These are phyloP conservation scores for Amanita pallidorosea DNA, from an alignment of 768 basidiomycete species.

Conservation along the genomic window DNA sequence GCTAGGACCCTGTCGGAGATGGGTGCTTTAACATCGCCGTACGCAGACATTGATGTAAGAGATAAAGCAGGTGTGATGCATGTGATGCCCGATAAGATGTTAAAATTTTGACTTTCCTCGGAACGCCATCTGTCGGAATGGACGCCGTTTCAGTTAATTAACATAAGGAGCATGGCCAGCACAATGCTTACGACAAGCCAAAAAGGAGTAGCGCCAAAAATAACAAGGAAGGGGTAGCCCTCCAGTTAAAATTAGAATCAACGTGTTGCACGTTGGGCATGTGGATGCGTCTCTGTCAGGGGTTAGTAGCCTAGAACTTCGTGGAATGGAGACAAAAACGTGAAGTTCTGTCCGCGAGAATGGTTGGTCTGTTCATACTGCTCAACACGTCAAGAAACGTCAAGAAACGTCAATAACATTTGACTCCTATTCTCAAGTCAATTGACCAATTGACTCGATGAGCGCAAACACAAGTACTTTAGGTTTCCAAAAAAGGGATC, in stretches of 20 bases:
- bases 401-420: not conserved
- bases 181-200: not conserved
- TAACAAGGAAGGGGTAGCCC: not conserved
- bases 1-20: slow-evolving; percentile 22
- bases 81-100: not conserved
- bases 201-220: not conserved
- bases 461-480: not conserved
- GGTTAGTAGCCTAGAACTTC: not conserved
- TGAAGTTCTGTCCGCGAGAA: too few relatives aligned
- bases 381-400: not conserved
- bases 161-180: not conserved
- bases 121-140: too few relatives aligned
- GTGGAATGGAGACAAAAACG: not conserved
- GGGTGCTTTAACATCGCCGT: slow-evolving; percentile 45
- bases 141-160: not conserved
- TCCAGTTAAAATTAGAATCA: not conserved
- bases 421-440: too few relatives aligned
- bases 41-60: slow-evolving; percentile 48
- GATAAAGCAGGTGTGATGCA: too few relatives aligned
- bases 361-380: not conserved
- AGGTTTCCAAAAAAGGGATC: not conserved
- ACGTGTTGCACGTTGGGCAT: not conserved
- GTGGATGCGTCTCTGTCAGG: not conserved
- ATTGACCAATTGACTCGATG: not conserved
- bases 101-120: not conserved